Evolutionary conservation across 1,284 basidiomycete genomes (phyloP).

Genomic region (Microbotryomycetes sp.): DNA sequence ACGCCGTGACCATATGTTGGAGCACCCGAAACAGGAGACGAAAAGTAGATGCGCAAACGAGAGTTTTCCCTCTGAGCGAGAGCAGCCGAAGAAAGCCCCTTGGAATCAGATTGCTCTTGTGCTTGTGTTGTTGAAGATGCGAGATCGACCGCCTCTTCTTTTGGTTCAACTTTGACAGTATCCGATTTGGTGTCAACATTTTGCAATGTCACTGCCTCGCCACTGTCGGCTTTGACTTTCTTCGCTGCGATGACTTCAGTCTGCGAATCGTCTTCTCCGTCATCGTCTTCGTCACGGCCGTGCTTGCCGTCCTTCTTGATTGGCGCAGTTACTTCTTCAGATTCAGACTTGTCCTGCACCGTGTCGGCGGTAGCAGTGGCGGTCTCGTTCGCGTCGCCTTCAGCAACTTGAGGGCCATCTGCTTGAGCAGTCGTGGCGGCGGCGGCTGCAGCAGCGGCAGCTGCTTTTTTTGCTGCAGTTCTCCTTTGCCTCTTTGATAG

Average conservation of each 20-base stretch:
- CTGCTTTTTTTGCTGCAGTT: slow-evolving; percentile 28
- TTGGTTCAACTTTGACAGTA: not conserved
- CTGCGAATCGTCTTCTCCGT: slow-evolving; percentile 1
- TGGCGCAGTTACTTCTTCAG: slow-evolving; percentile 38
- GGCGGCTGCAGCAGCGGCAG: slow-evolving; percentile 11
- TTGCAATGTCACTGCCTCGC: slow-evolving; percentile 2
- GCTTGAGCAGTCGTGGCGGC: slow-evolving; percentile 3
- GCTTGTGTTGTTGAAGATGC: not conserved
- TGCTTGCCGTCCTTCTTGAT: slow-evolving; percentile 7
- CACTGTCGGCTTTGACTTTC: slow-evolving; percentile 17
- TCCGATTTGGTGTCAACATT: not conserved
- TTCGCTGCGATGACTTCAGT: slow-evolving; percentile 10
- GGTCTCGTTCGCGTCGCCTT: not conserved
- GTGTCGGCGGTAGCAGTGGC: not conserved
- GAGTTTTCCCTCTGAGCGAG: slow-evolving; percentile 32
- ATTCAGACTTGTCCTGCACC: slow-evolving; percentile 41
- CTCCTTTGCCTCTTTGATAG: slow-evolving; percentile 36
- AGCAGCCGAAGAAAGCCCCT: not conserved
- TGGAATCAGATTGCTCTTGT: not conserved
- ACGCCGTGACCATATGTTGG: slow-evolving; percentile 10
- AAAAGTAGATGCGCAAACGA: slow-evolving; percentile 38
- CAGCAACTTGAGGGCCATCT: not conserved
- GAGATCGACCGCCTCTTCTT: not conserved
- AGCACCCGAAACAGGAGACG: slow-evolving; percentile 22
- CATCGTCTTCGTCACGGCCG: slow-evolving; percentile 7